Percentiles rank a stretch among this genome's conserved stretches.
phyloP scores from a whole-genome alignment of 2,329 filamentous ascomycete genomes.

The Aureobasidium leucospermi region DNA sequence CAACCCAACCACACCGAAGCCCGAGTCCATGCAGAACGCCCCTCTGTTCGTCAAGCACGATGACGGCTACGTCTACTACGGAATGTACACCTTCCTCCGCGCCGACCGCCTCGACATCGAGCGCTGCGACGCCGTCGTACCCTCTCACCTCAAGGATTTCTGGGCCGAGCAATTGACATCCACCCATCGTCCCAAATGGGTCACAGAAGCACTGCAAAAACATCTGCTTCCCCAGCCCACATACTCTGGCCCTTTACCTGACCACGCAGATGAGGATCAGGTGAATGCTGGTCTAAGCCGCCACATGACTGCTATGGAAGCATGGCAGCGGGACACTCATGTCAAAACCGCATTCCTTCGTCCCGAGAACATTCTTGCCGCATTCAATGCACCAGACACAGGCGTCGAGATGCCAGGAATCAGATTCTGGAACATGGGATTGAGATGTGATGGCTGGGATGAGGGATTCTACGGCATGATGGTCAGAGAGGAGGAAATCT shows the following conservation, averaged over 20 bases:
- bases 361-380: constrained; percentile 31
- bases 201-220: constrained; percentile 33
- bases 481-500: constrained; percentile 16
- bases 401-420: constrained; percentile 32
- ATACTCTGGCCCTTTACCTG: constrained; percentile 29
- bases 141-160: constrained; percentile 30
- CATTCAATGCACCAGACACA: constrained; percentile 35
- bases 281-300: not conserved
- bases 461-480: constrained; percentile 36
- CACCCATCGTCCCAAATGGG: constrained; percentile 32
- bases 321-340: constrained; percentile 34
- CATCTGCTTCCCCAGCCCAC: constrained; percentile 37
- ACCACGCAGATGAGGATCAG: not conserved
- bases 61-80: constrained; percentile 35
- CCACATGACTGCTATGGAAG: constrained; percentile 29
- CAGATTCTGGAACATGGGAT: constrained; percentile 42
- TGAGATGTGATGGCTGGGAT: constrained; percentile 37
- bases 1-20: not conserved
- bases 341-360: constrained; percentile 31
- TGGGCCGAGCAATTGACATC: constrained; percentile 34
- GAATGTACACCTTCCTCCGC: constrained; percentile 39
- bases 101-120: constrained; percentile 40
- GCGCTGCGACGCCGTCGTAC: constrained; percentile 31
- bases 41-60: constrained; percentile 34
- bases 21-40: constrained; percentile 20